Evolutionary conservation across 352 stramenopile species (phyloP), one percentile per base, ranked within the genome.

Genomic region (Phytophthora nicotianae): DNA sequence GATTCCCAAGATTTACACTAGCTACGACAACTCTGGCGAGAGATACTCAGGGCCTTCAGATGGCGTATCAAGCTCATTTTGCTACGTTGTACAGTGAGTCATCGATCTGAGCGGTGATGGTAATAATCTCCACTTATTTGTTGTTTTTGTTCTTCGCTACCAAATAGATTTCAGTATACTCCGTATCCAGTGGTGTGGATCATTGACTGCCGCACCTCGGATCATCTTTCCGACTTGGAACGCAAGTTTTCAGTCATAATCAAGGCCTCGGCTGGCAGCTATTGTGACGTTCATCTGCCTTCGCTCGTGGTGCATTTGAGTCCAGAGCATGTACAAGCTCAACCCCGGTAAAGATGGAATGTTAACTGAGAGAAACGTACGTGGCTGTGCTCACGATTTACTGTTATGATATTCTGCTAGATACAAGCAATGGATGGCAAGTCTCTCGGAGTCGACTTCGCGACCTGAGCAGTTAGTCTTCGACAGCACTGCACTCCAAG

Each of bases 301-400:
- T 70, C 57, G 4, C 61, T 91, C 1, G 62, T 90, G 10, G 74
- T 87, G 13, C 83, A 91, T 46, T 77, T 91, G 10, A 80, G 79
- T 1, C 73, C 75, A 8, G 9, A 56, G 1, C n/a, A 58, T 19
- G 57, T 88, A 3, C 49, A 67, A 32, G 26, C 38, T 24, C 52
- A 77, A 19, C 24, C 64, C 2, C 72, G 50, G 76, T 83, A 70
- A 8, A 26, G 3, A 32, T n/a, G 16, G n/a, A n/a, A 9, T 17
- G n/a, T 45, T 26, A 56, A 27, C 9, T 5, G 20, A 37, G 23
- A 37, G 7, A 17, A 19, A 24, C 14, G 10, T 13, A 7, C 42
- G 4, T 57, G 10, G 1, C 38, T 0, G 5, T 38, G 20, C 35
- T 63, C 13, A 63, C 26, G 5, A 14, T 42, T 62, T 43, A 50